phyloP scores from a whole-genome alignment of 805 yeast genomes.

The Ogataea salicorniae region DNA sequence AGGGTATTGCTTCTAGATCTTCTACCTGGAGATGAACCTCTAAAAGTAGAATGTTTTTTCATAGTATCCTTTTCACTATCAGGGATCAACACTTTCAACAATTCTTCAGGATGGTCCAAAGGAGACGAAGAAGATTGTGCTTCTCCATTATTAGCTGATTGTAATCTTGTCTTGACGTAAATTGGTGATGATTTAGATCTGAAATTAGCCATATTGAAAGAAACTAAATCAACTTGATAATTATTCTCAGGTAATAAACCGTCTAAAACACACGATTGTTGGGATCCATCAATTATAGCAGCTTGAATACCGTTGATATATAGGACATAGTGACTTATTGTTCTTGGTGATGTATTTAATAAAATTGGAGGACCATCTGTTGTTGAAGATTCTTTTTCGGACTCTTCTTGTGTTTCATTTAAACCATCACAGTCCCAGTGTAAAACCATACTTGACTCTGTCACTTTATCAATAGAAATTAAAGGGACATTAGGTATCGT shows the following conservation, averaged over 20 bases:
- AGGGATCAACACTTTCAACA: conserved; percentile 31
- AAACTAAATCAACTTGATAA: conserved; percentile 40
- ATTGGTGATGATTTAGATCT: conserved; percentile 38
- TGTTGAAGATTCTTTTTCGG: neutral
- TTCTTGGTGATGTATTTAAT: conserved; percentile 16
- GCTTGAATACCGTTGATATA: conserved; percentile 38
- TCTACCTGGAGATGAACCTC: conserved; percentile 19
- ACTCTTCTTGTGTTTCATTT: conserved; percentile 6
- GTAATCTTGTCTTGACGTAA: conserved; percentile 33
- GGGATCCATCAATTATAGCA: conserved; percentile 30
- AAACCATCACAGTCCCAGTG: conserved; percentile 45
- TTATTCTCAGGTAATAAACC: conserved; percentile 31
- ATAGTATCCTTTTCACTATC: conserved; percentile 28
- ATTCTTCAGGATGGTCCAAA: conserved; percentile 35
- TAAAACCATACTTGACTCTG: conserved; percentile 38
- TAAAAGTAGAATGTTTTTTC: conserved; percentile 26
- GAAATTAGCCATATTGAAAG: conserved; percentile 35
- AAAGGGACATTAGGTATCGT: conserved; percentile 53
- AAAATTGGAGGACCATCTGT: conserved; percentile 24
- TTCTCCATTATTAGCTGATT: conserved; percentile 5
- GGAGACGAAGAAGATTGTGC: conserved; percentile 9
- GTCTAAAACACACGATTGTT: conserved; percentile 32
- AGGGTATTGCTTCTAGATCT: conserved; percentile 34
- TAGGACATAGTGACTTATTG: conserved; percentile 32
- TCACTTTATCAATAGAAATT: conserved; percentile 51